Percentiles rank a stretch among this genome's conserved stretches.
Evolutionary conservation across 2,329 filamentous ascomycete genomes (phyloP).

Genomic region (Niveomyces coronatus): DNA sequence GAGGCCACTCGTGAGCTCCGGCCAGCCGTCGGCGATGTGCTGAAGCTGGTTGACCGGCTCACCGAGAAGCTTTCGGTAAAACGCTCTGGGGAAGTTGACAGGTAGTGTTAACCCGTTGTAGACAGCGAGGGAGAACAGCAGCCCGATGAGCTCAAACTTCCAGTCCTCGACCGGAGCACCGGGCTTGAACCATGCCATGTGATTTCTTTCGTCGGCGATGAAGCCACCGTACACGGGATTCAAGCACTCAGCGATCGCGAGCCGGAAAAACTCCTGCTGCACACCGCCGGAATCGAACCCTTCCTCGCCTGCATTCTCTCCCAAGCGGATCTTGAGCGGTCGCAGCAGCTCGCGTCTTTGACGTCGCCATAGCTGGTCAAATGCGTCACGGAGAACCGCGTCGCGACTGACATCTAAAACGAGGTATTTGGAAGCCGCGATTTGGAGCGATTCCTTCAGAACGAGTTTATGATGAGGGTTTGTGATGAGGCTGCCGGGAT

Average conservation of each 20-base stretch:
- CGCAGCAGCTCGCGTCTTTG: constrained; percentile 72
- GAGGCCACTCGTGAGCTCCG: constrained; percentile 65
- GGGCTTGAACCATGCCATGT: constrained; percentile 81
- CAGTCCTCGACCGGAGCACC: constrained; percentile 72
- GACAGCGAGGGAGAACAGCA: constrained; percentile 79
- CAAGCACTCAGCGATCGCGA: constrained; percentile 71
- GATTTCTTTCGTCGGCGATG: constrained; percentile 62
- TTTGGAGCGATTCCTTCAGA: constrained; percentile 52
- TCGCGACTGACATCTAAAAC: constrained; percentile 59
- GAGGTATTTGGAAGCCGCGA: constrained; percentile 59
- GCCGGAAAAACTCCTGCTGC: constrained; percentile 89
- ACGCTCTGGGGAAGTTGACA: constrained; percentile 72
- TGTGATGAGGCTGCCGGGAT: constrained; percentile 43
- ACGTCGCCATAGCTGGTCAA: constrained; percentile 83
- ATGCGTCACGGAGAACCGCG: constrained; percentile 59
- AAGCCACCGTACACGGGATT: constrained; percentile 73
- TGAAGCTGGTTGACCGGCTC: constrained; percentile 59
- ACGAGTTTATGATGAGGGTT: constrained; percentile 49
- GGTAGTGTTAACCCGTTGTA: constrained; percentile 92
- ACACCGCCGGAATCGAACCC: constrained; percentile 91
- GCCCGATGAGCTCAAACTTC: constrained; percentile 81
- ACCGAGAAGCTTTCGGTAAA: constrained; percentile 72
- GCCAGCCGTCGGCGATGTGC: constrained; percentile 82
- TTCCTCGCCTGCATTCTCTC: constrained; percentile 72
- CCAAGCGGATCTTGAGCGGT: constrained; percentile 80